A percentile compares a stretch with the other conserved stretches of the same genome.
phyloP scores from a whole-genome alignment of 2,329 filamentous ascomycete genomes.

The Phoma sp. region DNA sequence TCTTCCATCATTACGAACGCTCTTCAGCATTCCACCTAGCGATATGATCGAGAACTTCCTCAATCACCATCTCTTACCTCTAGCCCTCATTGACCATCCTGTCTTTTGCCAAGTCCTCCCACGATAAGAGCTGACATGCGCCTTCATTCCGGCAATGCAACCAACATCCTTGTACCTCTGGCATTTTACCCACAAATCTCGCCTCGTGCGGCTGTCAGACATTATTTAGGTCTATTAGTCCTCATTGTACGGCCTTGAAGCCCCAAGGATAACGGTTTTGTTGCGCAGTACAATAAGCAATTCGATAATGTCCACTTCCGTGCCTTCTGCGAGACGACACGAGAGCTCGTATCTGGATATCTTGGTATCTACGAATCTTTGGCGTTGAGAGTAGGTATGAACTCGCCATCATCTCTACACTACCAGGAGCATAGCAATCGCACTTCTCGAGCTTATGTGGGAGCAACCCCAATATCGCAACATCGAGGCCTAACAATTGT shows the following conservation, averaged over 20 bases:
- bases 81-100: conserved; percentile 67
- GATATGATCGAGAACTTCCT: not conserved
- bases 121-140: too few relatives aligned
- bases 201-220: conserved; percentile 48
- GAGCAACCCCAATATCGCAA: not conserved
- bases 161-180: too few relatives aligned
- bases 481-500: not conserved
- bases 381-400: too few relatives aligned
- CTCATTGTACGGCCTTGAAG: conserved; percentile 67
- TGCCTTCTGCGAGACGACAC: conserved; percentile 56
- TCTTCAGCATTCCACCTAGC: not conserved
- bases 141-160: too few relatives aligned
- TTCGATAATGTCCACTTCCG: conserved; percentile 69
- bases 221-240: conserved; percentile 74
- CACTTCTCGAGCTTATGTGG: not conserved
- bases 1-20: not conserved
- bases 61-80: not conserved
- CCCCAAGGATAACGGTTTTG: conserved; percentile 73
- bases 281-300: too few relatives aligned
- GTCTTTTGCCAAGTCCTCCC: conserved; percentile 75
- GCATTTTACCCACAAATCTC: too few relatives aligned
- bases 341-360: conserved; percentile 26
- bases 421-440: not conserved
- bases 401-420: too few relatives aligned
- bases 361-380: conserved; percentile 27